These are phyloP conservation scores for Nicotiana paniculata DNA, from an alignment of 257 asterid genomes.

Conservation along the genomic window DNA sequence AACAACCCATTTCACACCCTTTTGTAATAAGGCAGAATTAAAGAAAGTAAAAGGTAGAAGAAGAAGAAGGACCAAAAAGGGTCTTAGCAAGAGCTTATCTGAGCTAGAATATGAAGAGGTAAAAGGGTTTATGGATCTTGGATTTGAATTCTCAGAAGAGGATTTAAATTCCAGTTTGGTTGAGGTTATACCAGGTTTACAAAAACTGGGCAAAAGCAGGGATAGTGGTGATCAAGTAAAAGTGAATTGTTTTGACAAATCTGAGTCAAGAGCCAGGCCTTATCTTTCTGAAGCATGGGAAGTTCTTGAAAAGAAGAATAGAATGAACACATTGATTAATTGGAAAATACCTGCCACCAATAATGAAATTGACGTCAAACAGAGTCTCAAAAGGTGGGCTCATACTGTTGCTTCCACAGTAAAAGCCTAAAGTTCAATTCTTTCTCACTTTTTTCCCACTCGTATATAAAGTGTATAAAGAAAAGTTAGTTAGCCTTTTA, in stretches of 20 bases:
- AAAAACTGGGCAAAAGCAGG: constrained; percentile 16
- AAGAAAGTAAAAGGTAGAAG: neutral
- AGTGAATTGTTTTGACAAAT: neutral
- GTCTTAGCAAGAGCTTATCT: constrained; percentile 36
- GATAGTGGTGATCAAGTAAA: neutral
- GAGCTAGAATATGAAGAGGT: constrained; percentile 54
- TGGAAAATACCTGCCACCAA: constrained; percentile 31
- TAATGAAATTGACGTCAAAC: constrained; percentile 37
- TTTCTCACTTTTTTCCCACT: neutral
- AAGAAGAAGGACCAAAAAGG: neutral
- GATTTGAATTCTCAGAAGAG: constrained; percentile 47
- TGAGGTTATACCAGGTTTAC: constrained; percentile 51
- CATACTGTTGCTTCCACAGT: constrained; percentile 53
- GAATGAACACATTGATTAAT: constrained; percentile 15
- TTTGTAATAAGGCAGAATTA: neutral
- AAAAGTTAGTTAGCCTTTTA: neutral
- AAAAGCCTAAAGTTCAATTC: neutral
- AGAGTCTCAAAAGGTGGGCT: constrained; percentile 56
- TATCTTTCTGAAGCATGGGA: constrained; percentile 61
- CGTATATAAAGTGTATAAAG: neutral
- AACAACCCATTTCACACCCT: neutral
- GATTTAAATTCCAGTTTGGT: constrained; percentile 29
- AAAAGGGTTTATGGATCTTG: constrained; percentile 59
- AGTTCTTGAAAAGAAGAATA: constrained; percentile 9
- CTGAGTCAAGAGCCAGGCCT: constrained; percentile 26